phyloP scores from a whole-genome alignment of 2,329 filamentous ascomycete species.

The Colletotrichum camelliae region DNA sequence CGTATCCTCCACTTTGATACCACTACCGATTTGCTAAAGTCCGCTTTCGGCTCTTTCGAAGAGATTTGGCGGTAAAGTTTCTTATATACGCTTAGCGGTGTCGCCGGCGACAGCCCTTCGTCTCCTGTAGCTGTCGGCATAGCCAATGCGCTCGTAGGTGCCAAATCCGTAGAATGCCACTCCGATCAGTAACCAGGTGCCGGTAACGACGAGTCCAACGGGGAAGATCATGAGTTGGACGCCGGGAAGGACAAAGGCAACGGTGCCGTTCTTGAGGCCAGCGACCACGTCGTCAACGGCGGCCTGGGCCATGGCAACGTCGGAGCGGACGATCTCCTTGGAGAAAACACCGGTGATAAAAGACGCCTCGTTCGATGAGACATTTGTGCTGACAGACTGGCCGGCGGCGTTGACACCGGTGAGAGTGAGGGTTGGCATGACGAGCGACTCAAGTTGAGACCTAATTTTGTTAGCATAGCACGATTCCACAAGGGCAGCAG shows the following conservation, averaged over 20 bases:
- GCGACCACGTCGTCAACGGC: conserved; percentile 54
- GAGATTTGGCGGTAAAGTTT: too few relatives aligned
- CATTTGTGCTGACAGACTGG: conserved; percentile 62
- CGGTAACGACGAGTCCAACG: conserved; percentile 70
- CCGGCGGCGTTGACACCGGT: conserved; percentile 60
- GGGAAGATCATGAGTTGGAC: conserved; percentile 73
- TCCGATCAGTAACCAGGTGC: conserved; percentile 65
- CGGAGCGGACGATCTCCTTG: conserved; percentile 57
- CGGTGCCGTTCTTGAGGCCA: conserved; percentile 53
- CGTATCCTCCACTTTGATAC: not conserved
- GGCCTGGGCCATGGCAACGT: conserved; percentile 51
- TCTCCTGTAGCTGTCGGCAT: conserved; percentile 66
- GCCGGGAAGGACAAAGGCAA: conserved; percentile 74
- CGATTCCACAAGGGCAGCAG: not conserved
- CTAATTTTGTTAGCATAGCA: conserved; percentile 38
- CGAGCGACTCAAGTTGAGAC: conserved; percentile 63
- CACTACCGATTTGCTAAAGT: not conserved
- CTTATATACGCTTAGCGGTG: conserved; percentile 22
- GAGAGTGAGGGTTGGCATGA: conserved; percentile 73
- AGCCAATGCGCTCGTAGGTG: conserved; percentile 70
- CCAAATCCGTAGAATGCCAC: conserved; percentile 65
- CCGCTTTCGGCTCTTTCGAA: not conserved
- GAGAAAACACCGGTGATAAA: conserved; percentile 77
- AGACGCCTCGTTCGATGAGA: conserved; percentile 72
- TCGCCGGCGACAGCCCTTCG: conserved; percentile 50